phyloP scores from a whole-genome alignment of 306 rosid species.

The Dryas octopetala region DNA sequence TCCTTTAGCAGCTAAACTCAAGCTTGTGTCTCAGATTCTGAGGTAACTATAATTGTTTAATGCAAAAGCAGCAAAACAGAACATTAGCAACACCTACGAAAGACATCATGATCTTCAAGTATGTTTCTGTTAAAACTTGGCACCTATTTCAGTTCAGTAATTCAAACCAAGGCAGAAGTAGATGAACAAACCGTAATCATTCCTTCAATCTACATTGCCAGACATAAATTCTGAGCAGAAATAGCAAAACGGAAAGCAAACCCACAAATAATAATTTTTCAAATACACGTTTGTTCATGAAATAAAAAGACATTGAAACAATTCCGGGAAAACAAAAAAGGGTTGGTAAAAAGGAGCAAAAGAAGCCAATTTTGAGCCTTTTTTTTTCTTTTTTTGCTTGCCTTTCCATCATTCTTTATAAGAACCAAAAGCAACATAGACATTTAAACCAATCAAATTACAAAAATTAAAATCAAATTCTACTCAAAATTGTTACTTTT shows the following conservation, averaged over 20 bases:
- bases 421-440: neutral
- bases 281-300: neutral
- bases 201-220: too few species aligned
- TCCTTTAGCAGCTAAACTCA: slow-evolving; percentile 3
- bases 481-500: neutral
- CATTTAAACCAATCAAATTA: neutral
- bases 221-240: neutral
- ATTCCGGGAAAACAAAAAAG: neutral
- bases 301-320: neutral
- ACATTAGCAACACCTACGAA: neutral
- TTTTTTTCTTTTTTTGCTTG: neutral
- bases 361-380: neutral
- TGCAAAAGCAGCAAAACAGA: neutral
- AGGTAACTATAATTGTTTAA: neutral
- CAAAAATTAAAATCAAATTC: neutral
- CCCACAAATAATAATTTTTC: neutral
- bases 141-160: neutral
- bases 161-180: neutral
- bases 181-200: neutral
- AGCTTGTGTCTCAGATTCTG: neutral
- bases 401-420: neutral
- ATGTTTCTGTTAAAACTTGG: neutral
- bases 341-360: neutral
- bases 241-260: neutral
- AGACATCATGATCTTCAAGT: neutral